Base-by-base conservation (phyloP, 225 moss, liverwort and hornwort genomes). In the Polytrichum formosum region DNA sequence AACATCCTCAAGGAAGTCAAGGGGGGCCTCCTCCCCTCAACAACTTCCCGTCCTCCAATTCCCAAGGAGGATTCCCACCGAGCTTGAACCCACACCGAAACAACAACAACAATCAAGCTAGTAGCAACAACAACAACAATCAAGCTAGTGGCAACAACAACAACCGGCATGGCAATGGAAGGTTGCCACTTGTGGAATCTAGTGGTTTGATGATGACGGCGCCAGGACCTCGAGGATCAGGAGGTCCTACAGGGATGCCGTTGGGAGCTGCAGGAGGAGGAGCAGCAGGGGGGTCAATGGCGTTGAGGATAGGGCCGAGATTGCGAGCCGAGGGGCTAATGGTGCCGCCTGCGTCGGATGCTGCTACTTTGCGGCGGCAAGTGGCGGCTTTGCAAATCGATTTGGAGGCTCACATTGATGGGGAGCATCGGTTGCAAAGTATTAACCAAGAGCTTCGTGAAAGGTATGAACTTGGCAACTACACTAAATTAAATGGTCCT, bases 371-470 rank as follows among this genome's bases (percentile, higher is more conserved):
- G 59, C 79, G 95, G 64, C 87, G 95, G 0, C 92, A 95, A 79
- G 95, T 91, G 0, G 92, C 92, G 4, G 95, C 95, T 1, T 55
- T 95, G 28, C 95, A 95, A 62, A 86, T 92, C 66, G 95, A 95
- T 54, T 82, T 95, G 60, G 95, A 95, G 58, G 92, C 95, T 1
- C 95, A 95, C 31, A 93, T 95, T 75, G 95, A 95, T 76, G 92
- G 95, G 0, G 95, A 95, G 70, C 88, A 91, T 73, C 86, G 92
- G 0, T 83, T 95, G 68, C 93, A 95, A 77, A 90, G 82, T 28
- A 91, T 95, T 62, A 95, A 95, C 77, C 91, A 93, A 72, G 91
- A 93, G 79, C 85, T 93, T 70, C 86, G 91, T 63, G 95, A 95
- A 83, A 95, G 91, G 91, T 93, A 73, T 72, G 72, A 80, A 13